Evolutionary conservation across 2,329 filamentous ascomycete species (phyloP).

Genomic region (Alternaria sp.): DNA sequence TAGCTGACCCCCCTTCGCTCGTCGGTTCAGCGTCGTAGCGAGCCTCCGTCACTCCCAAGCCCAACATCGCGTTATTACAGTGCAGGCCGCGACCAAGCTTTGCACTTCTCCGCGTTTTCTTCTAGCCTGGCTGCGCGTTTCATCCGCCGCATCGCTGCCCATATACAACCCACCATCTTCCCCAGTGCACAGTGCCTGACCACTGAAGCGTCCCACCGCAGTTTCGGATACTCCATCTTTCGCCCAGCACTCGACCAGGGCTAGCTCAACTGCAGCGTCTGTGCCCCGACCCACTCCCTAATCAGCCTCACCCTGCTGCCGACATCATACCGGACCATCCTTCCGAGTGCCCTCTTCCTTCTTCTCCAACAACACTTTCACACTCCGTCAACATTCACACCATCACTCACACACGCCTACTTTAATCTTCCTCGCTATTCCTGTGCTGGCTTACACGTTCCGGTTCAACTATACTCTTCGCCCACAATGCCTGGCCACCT

Average conservation of each 20-base stretch:
- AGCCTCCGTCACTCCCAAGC: slow-evolving; percentile 12
- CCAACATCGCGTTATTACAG: slow-evolving; percentile 18
- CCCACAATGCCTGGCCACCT: slow-evolving; percentile 53
- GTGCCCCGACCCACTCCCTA: slow-evolving; percentile 22
- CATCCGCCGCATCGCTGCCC: slow-evolving; percentile 18
- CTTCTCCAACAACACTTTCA: slow-evolving; percentile 11
- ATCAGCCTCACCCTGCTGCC: slow-evolving; percentile 33
- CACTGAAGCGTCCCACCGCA: slow-evolving; percentile 17
- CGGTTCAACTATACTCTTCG: slow-evolving; percentile 5
- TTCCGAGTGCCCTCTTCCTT: slow-evolving; percentile 19
- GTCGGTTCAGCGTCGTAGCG: slow-evolving; percentile 21
- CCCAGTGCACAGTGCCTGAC: slow-evolving; percentile 18
- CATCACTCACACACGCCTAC: slow-evolving; percentile 7
- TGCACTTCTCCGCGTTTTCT: slow-evolving; percentile 37
- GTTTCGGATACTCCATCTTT: slow-evolving; percentile 20
- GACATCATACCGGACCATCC: slow-evolving; percentile 27
- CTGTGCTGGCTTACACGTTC: not conserved
- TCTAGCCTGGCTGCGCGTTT: slow-evolving; percentile 32
- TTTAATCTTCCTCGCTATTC: not conserved
- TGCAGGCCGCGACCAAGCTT: slow-evolving; percentile 23
- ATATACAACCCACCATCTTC: slow-evolving; percentile 13
- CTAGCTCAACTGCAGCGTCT: slow-evolving; percentile 15
- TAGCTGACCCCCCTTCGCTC: slow-evolving; percentile 13
- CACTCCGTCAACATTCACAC: slow-evolving; percentile 2
- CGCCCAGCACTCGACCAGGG: slow-evolving; percentile 18